These are phyloP conservation scores for Eremochloa ophiuroides DNA, from an alignment of 176 grass and related monocot species.

Conservation along the genomic window DNA sequence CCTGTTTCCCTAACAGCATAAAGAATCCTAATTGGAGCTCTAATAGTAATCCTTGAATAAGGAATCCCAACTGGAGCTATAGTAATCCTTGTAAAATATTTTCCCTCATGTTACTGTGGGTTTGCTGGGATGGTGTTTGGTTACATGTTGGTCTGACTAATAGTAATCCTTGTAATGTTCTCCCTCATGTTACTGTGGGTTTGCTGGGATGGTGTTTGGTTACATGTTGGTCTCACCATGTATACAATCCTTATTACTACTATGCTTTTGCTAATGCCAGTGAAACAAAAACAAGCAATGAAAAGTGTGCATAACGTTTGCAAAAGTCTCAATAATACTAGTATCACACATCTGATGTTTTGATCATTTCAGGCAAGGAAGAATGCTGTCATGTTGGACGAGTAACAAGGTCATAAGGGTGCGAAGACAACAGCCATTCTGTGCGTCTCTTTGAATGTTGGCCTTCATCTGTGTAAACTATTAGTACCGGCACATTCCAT, in stretches of 20 bases:
- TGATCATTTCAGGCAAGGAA: conserved; percentile 57
- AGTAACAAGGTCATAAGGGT: conserved; percentile 24
- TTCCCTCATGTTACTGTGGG: neutral
- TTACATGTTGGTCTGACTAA: neutral
- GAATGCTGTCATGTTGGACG: conserved; percentile 44
- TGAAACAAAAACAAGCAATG: neutral
- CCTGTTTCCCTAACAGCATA: neutral
- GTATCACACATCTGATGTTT: neutral
- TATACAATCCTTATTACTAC: neutral
- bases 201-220: neutral
- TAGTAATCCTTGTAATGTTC: neutral
- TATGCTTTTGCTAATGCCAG: neutral
- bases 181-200: neutral
- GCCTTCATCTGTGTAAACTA: conserved; percentile 3
- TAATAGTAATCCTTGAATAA: neutral
- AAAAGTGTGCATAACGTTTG: neutral
- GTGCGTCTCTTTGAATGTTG: neutral
- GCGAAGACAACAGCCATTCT: neutral
- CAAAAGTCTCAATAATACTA: neutral
- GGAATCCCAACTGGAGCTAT: neutral
- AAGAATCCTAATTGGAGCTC: neutral
- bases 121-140: neutral
- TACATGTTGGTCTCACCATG: neutral
- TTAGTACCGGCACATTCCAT: neutral
- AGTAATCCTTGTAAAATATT: neutral